Evolutionary conservation across 768 basidiomycete genomes (phyloP), one percentile per base, ranked within the genome.

Genomic region (Boletellus ananas): DNA sequence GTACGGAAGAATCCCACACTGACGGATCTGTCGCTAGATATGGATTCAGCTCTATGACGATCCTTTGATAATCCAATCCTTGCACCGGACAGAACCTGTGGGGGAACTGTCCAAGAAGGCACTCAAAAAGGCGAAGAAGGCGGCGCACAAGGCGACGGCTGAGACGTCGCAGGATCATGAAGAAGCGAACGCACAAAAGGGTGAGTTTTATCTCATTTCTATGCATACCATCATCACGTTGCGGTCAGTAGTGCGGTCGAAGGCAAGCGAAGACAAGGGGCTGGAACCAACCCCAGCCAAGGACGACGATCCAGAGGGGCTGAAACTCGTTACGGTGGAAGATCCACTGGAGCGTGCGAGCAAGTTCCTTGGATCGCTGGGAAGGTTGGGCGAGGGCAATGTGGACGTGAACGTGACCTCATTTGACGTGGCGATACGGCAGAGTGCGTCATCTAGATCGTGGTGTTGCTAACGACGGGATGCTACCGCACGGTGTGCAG

Each of bases 221-320:
- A 37, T 46, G 17, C 20, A 23, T 51, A 50, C 43, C 45, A 45
- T 37, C 14, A 54, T 59, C 51, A 55, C 49, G 21, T 34, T 48
- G 43, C 37, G 63, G 43, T 55, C 55, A 45, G 36, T 43, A 54
- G 58, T 49, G 23, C 65, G 74, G 18, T 58, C 70, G 39, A 64
- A 67, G 20, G 62, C 72, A 9, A 69, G 65, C 20, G 84, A 85
- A 54, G 88, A 92, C 70, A 85, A 83, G 62, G 87, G 88, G 23
- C 76, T 87, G 0, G 85, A 87, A 37, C 65, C 71, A 1, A 63
- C 65, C 5, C 62, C 74, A 3, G 48, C 70, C 11, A 87, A 83
- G 64, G 92, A 94, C 58, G 88, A 91, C 3, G 94, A 95, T 62
- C 89, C 90, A 0, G 83, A 87, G 17, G 95, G 94, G 20, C 60